Evolutionary conservation across 148 eudicot species (phyloP).

Genomic region (Fallopia convolvulus): DNA sequence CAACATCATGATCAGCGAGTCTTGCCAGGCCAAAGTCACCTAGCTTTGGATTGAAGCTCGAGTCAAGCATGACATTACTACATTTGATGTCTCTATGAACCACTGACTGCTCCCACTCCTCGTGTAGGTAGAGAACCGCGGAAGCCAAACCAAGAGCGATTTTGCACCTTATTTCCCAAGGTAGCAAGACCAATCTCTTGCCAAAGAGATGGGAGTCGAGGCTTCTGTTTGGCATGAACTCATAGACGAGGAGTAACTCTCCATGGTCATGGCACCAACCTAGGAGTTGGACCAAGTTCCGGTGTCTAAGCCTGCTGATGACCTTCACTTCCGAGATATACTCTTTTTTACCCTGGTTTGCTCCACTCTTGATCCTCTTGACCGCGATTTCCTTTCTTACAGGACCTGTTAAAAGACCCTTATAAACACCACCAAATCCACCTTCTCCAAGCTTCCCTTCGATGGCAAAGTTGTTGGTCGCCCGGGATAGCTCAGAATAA

Average conservation of each 20-base stretch:
- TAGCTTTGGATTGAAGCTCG: too few species aligned
- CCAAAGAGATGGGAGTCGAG: conserved; percentile 28
- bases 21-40: too few species aligned
- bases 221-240: conserved; percentile 47
- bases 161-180: too few species aligned
- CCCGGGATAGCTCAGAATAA: conserved; percentile 13
- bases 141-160: too few species aligned
- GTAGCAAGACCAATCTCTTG: too few species aligned
- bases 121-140: too few species aligned
- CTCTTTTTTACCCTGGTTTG: conserved; percentile 21
- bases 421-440: conserved; percentile 29
- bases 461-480: conserved; percentile 22
- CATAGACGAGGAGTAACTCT: conserved; percentile 32
- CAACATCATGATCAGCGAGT: too few species aligned
- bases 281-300: conserved; percentile 26
- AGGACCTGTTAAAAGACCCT: too few species aligned
- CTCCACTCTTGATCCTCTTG: conserved; percentile 6
- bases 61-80: too few species aligned
- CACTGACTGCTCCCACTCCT: too few species aligned
- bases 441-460: conserved; percentile 29
- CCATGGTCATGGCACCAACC: conserved; percentile 35
- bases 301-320: conserved; percentile 21
- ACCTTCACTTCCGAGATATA: conserved; percentile 27
- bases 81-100: too few species aligned
- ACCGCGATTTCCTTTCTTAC: too few species aligned